phyloP scores from a whole-genome alignment of 192 early-diverging fungal genomes.

The Backusella macrospora region DNA sequence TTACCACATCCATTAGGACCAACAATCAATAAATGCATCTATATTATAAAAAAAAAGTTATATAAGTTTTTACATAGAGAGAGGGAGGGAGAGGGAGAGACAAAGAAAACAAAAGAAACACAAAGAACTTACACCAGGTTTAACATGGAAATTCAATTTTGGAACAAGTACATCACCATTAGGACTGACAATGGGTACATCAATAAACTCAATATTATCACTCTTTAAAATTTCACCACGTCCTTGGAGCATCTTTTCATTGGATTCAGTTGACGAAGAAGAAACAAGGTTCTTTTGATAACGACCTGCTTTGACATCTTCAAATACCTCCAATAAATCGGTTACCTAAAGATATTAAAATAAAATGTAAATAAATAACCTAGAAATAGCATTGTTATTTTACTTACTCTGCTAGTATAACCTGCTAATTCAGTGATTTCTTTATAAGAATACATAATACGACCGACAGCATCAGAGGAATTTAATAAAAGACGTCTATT shows the following conservation, averaged over 20 bases:
- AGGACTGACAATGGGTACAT: conserved; percentile 93
- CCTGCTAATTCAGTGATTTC: conserved; percentile 95
- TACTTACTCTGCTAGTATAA: conserved; percentile 81
- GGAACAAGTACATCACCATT: conserved; percentile 93
- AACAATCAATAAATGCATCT: conserved; percentile 82
- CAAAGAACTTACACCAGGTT: conserved; percentile 63
- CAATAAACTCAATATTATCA: conserved; percentile 84
- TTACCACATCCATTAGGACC: conserved; percentile 97
- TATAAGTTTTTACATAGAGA: background rate
- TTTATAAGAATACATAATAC: conserved; percentile 93
- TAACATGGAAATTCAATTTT: conserved; percentile 84
- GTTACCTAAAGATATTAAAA: conserved; percentile 51
- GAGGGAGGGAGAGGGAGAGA: no score
- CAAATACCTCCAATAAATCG: conserved; percentile 83
- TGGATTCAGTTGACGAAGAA: conserved; percentile 53
- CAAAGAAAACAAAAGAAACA: background rate
- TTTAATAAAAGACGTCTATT: conserved; percentile 77
- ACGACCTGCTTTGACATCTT: conserved; percentile 81
- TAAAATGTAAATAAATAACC: background rate
- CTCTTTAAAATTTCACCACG: conserved; percentile 71
- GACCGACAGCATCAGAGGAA: conserved; percentile 78
- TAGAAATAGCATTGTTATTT: no score
- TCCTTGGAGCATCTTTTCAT: conserved; percentile 59
- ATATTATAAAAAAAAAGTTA: background rate
- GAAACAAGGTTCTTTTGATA: conserved; percentile 77